Base-by-base conservation (phyloP, 192 early-diverging fungal species). In the Chytriomyces hyalinus region DNA sequence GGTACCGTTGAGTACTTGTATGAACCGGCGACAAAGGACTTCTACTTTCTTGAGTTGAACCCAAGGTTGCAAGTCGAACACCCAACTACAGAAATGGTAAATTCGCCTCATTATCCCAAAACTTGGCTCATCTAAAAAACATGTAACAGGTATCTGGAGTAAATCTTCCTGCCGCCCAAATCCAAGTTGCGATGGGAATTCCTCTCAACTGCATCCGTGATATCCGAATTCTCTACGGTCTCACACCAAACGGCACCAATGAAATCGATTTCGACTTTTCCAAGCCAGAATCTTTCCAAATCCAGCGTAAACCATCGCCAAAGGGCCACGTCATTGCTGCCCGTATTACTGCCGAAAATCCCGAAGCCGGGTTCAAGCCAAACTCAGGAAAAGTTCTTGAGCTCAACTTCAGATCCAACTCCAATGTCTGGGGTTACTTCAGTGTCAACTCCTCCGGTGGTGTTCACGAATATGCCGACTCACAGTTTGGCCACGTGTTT, bases 401-500 rank as follows among this genome's bases (percentile, higher is more conserved):
- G 81, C 93, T 99, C 65, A 99, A 98, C 85, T 99, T 99, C 88
- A 86, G 96, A 49, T 92, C 91, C 70, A 94, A 93, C 82, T 94
- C 91, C 57, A 97, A 97, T 69, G 97, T 99, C 46, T 98, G 97
- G 97, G 97, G 97, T n/a, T 98, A 98, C 88, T 99, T 99, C 85
- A 96, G 94, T 6, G 96, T 99, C 53, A 94, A 92, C 78, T 89
- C 95, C 28, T 91, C 92, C 45, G 96, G 97, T 76, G 96, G 96
- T 74, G 89, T 99, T 74, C 97, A 99, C 85, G 97, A 99, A 81
- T 99, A 93, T 87, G 97, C 97, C n/a, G 97, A 99, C 81, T 96
- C 94, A 36, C 97, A 99, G 85, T 99, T 99, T 78, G 97, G 97
- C 47, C 97, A 99, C 85, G 94, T 99, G 70, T 99, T 99, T 76